phyloP scores from a whole-genome alignment of 1,284 basidiomycete genomes.

The Leccinum solheimii region DNA sequence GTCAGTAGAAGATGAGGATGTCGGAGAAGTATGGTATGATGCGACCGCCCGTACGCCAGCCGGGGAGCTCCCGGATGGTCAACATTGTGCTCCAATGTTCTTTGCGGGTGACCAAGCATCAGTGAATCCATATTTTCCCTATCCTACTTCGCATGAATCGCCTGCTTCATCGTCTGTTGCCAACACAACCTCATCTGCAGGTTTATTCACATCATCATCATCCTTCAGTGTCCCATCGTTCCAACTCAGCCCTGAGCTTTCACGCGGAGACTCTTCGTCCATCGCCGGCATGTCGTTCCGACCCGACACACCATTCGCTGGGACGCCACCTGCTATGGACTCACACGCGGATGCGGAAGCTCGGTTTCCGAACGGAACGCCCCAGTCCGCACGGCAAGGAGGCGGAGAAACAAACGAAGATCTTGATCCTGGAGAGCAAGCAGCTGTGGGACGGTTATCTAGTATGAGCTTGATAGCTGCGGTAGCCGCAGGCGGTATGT shows the following conservation, averaged over 20 bases:
- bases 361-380: constrained; percentile 15
- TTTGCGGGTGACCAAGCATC: constrained; percentile 12
- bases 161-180: constrained; percentile 17
- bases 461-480: constrained; percentile 94
- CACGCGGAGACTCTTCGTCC: constrained; percentile 16
- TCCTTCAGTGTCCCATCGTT: constrained; percentile 18
- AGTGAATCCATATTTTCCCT: constrained; percentile 38
- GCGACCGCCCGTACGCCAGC: constrained; percentile 36
- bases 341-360: constrained; percentile 10
- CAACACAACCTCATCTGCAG: constrained; percentile 10
- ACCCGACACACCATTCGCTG: constrained; percentile 20
- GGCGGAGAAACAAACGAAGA: constrained; percentile 29
- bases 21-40: constrained; percentile 33
- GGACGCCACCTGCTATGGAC: constrained; percentile 10
- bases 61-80: constrained; percentile 27
- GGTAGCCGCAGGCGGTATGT: constrained; percentile 71
- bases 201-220: constrained; percentile 22
- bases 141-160: constrained; percentile 22
- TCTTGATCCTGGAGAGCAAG: constrained; percentile 57
- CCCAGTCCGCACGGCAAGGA: constrained; percentile 20
- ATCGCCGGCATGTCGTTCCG: constrained; percentile 15
- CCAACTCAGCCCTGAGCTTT: constrained; percentile 21
- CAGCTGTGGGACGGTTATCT: constrained; percentile 83
- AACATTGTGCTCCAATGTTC: constrained; percentile 14
- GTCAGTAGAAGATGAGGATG: constrained; percentile 37